Evolutionary conservation across 2,329 filamentous ascomycete genomes (phyloP), one percentile per base, ranked within the genome.

Genomic region (Tricladium varicosporioides): DNA sequence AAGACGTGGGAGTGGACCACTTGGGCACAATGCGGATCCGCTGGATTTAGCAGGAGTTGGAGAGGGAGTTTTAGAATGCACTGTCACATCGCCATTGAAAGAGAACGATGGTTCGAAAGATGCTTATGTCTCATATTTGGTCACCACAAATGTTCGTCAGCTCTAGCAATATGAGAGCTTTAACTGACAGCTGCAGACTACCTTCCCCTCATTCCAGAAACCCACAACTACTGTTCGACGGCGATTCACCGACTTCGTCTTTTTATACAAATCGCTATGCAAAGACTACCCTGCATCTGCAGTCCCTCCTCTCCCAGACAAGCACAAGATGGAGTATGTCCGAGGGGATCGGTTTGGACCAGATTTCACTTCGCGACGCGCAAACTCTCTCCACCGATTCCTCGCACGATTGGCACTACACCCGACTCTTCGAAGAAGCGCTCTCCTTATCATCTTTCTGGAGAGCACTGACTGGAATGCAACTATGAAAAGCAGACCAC

Each of bases 301-400:
- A 48, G 91, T 99, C 2, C 94, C 94, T 31, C 94, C 94, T 48
- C 80, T 99, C 53, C 94, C 94, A 53, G 94, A 97, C 76, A 99
- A 97, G 80, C 93, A 97, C 79, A 95, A 95, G 75, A 96, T 99
- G 90, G 92, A 96, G 70, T 97, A 97, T 71, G 94, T 97, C 51
- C 89, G 92, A 36, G 94, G 94, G 65, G 93, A 97, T 77, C 88
- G 94, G 61, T 99, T 99, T 74, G 92, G 92, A 8, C 76, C 87
- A 50, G 94, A 97, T 75, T 99, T 99, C 72, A 99, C 92, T 33
- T 80, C 85, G 47, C 87, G 94, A 33, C 86, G 94, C 65, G 92
- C 91, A 51, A 89, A 92, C 78, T 97, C 92, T 2, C 81, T 99
- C 52, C 88, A 95, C 74, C 89, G 94, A 52, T 99, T 99, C 72